Evolutionary conservation across 1,139 yeast species (phyloP), one percentile per base, ranked within the genome.

Genomic region (Suhomyces choctaworum): DNA sequence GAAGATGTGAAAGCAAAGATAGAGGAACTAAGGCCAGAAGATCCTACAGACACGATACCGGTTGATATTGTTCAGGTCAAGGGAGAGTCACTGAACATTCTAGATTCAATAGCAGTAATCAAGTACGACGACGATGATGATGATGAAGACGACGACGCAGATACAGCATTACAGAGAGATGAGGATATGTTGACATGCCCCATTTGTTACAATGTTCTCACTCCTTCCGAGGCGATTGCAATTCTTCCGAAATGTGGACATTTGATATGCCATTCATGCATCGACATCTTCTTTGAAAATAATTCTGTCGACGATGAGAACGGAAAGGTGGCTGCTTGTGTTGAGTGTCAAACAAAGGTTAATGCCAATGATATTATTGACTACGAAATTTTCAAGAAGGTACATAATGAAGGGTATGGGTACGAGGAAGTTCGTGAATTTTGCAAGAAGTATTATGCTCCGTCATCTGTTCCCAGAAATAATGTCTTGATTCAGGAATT

Each of bases 201-300:
- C 2, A 59, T 78, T 31, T 88, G 96, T 54, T 64, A 67, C 46
- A 90, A 82, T 44, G 75, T 73, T 7, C 56, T 76, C n/a, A 73
- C 76, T 6, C 66, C 63, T 17, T 71, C 70, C 25, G 66, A 64
- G 16, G 28, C 41, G 2, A 64, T 76, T 4, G 53, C 68, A 16
- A 54, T 82, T 12, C 61, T 79, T 25, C 62, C 78, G 35, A 66
- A 65, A 4, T 86, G 95, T 67, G 92, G 90, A 0, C 94, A 83
- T 56, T 64, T 76, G 48, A 56, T 83, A 1, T 84, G 95, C 54
- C 67, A 65, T 22, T 76, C 76, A 27, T 86, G 95, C 54, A 58
- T 77, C 29, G 76, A 64, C 11, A 63, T 65, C 2, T 79, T 73
- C 47, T 73, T 76, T 54, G 73, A 79, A 45, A 49, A 58, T 48